phyloP scores from a whole-genome alignment of 1,139 yeast genomes.

The Yamadazyma buinensis region DNA sequence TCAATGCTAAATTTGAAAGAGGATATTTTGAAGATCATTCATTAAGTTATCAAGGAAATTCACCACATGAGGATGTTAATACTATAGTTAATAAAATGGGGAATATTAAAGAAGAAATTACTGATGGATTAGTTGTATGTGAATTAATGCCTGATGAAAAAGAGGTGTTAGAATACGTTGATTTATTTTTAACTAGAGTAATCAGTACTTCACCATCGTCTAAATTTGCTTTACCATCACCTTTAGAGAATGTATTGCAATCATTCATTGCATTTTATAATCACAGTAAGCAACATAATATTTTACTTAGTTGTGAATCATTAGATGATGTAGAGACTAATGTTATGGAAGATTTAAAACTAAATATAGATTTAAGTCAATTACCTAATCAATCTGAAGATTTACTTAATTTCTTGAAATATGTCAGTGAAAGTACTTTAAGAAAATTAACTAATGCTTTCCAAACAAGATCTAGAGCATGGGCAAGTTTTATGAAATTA shows the following conservation, averaged over 20 bases:
- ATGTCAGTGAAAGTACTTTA: constrained; percentile 28
- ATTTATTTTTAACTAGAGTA: constrained; percentile 45
- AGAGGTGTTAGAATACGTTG: constrained; percentile 47
- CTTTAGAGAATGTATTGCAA: constrained; percentile 52
- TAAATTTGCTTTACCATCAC: constrained; percentile 61
- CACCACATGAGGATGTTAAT: constrained; percentile 11
- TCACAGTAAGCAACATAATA: constrained; percentile 24
- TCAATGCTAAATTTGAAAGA: constrained; percentile 77
- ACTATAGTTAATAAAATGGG: constrained; percentile 7
- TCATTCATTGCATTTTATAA: constrained; percentile 45
- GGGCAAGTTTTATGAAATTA: constrained; percentile 39
- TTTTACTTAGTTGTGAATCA: constrained; percentile 19
- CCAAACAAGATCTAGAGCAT: constrained; percentile 32
- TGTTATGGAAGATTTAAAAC: constrained; percentile 24
- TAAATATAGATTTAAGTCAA: constrained; percentile 23
- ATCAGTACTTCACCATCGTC: constrained; percentile 78
- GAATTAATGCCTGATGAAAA: constrained; percentile 23
- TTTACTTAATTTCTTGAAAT: constrained; percentile 36
- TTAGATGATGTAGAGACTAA: constrained; percentile 19
- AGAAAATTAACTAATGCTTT: constrained; percentile 26
- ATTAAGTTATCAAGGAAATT: constrained; percentile 25
- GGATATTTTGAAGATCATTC: constrained; percentile 72
- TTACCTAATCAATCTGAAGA: constrained; percentile 37
- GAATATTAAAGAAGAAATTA: constrained; percentile 13
- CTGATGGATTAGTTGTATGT: constrained; percentile 6